Evolutionary conservation across 2,329 filamentous ascomycete species (phyloP).

Genomic region (Myriosclerotinia duriaeana): DNA sequence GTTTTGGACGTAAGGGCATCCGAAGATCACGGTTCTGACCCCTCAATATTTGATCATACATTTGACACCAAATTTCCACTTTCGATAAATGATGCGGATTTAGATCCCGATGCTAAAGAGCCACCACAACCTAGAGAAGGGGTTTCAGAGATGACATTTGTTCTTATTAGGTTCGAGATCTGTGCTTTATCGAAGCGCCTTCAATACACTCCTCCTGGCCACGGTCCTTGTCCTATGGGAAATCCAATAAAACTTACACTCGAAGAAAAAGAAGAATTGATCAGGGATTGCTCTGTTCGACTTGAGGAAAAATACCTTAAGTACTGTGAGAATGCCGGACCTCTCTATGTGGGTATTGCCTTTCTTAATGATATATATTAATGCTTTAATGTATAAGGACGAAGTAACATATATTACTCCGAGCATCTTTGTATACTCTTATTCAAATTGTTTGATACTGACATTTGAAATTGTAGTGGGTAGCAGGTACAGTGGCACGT

Average conservation of each 20-base stretch:
- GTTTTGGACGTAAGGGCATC: constrained; percentile 59
- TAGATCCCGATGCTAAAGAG: constrained; percentile 42
- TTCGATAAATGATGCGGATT: constrained; percentile 51
- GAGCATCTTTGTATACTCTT: not conserved
- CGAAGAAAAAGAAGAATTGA: constrained; percentile 40
- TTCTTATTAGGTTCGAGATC: constrained; percentile 42
- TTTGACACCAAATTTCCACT: constrained; percentile 58
- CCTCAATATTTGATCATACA: constrained; percentile 55
- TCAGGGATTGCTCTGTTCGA: constrained; percentile 37
- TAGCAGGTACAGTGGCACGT: constrained; percentile 46
- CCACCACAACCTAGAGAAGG: constrained; percentile 35
- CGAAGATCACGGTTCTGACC: constrained; percentile 63
- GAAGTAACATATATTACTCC: not conserved
- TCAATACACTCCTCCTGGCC: constrained; percentile 34
- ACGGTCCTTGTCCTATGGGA: constrained; percentile 19
- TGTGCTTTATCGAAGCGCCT: constrained; percentile 34
- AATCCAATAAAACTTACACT: constrained; percentile 27
- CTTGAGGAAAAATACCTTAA: constrained; percentile 40
- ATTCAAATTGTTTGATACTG: not conserved
- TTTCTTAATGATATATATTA: not conserved
- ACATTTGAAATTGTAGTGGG: constrained; percentile 42
- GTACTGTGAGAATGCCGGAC: constrained; percentile 43
- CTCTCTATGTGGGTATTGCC: constrained; percentile 42
- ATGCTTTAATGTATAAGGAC: not conserved
- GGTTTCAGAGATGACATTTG: constrained; percentile 44